phyloP scores from a whole-genome alignment of 345 rosid genomes.

The Syzygium jambos region DNA sequence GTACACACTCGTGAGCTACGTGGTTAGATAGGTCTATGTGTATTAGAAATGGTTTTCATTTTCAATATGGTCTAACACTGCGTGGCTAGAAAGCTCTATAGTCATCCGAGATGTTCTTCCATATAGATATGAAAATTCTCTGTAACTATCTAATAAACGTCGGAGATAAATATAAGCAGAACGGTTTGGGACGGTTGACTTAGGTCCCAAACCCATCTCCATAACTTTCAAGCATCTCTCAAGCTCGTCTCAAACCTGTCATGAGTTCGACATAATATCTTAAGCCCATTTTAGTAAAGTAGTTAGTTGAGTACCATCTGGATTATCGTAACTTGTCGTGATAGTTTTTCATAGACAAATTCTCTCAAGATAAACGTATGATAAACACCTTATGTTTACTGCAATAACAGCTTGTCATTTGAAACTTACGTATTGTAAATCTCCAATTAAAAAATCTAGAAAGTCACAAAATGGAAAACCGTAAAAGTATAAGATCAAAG shows the following conservation, averaged over 20 bases:
- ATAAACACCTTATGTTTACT: background rate
- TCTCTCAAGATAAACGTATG: background rate
- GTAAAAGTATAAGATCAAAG: background rate
- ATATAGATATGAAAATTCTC: background rate
- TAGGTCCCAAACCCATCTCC: background rate
- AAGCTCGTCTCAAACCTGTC: background rate
- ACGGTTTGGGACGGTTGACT: background rate
- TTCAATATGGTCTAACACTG: background rate
- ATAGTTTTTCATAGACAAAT: background rate
- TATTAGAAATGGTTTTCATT: background rate
- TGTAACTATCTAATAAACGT: background rate
- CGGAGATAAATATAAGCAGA: background rate
- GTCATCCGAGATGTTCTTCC: background rate
- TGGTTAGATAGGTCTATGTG: background rate
- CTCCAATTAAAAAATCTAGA: background rate
- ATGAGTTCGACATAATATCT: background rate
- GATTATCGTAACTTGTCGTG: background rate
- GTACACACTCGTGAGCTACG: background rate
- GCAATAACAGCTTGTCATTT: background rate
- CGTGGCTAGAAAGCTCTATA: background rate
- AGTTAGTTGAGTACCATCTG: background rate
- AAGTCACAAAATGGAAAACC: background rate
- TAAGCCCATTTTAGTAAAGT: background rate
- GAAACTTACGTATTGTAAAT: background rate
- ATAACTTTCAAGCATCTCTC: background rate